Base-by-base conservation (phyloP, 306 rosid species). In the Glycine soja region DNA sequence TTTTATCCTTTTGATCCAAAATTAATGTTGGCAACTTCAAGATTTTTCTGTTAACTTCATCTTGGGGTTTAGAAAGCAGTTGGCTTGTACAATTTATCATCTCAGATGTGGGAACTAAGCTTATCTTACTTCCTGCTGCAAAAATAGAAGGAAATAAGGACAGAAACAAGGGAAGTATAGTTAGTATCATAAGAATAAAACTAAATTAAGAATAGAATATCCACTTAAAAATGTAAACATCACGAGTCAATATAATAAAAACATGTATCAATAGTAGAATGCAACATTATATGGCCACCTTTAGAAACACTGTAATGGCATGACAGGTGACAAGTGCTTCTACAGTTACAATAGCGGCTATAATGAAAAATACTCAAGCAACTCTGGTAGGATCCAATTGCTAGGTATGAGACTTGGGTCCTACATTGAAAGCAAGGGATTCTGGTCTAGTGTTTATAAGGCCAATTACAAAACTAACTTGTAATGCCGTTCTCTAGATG, bases 1-100 rank as follows among this genome's bases (percentile, higher is more conserved):
- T 63, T 89, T 88, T 91, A 78, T 95, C 98, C 66, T 85, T 88
- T 57, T 85, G 50, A 81, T 95, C 97, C 90, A 93, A 80, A 73
- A 93, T 90, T 58, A 93, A 81, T 63, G 94, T 86, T 18, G 99
- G 99, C 98, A 91, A 93, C 89, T 90, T 91, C 87, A 95, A 86
- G 16, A 79, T 53, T 64, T 80, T 78, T 81, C 96, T 83, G 66
- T 77, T 75, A 82, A 46, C 83, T 87, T 85, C 81, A 80, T 81
- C 79, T 70, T 76, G 87, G 14, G 97, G 77, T 65, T 90, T 91
- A 10, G 80, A 77, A 36, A 95, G 90, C 67, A 93, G 84, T 83
- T 93, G 89, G 78, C 88, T 82, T 18, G 94, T 81, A 77, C 62
- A 85, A 76, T 84, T 74, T 67, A 86, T 70, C 3, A 90, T 78